phyloP scores from a whole-genome alignment of 1,284 basidiomycete genomes.

The Vanrija pseudolonga region DNA sequence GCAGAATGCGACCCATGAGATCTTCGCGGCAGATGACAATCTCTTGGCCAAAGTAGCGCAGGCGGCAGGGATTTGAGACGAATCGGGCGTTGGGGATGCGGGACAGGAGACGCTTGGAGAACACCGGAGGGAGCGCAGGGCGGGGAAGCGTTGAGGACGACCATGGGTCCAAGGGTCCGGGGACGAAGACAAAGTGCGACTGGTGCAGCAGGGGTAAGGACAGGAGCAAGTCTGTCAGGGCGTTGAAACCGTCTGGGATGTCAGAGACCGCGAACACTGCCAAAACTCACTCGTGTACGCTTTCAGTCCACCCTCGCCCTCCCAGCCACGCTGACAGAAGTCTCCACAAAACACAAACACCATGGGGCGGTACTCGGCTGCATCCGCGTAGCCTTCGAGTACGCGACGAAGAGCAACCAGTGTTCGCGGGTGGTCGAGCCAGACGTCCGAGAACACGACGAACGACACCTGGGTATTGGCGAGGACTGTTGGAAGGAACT shows the following conservation, averaged over 20 bases:
- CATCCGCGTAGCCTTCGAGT: conserved; percentile 85
- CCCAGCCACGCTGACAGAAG: conserved; percentile 81
- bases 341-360: conserved; percentile 92
- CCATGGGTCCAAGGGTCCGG: conserved; percentile 84
- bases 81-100: conserved; percentile 76
- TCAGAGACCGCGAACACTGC: not conserved
- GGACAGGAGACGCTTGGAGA: conserved; percentile 64
- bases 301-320: conserved; percentile 71
- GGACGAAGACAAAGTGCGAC: conserved; percentile 90
- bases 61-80: conserved; percentile 86
- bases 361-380: conserved; percentile 74
- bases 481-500: conserved; percentile 41
- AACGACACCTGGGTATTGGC: conserved; percentile 67
- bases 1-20: conserved; percentile 86
- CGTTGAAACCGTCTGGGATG: conserved; percentile 74
- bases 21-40: conserved; percentile 93
- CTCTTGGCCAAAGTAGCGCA: conserved; percentile 94
- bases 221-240: conserved; percentile 76
- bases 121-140: conserved; percentile 68
- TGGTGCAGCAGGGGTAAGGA: conserved; percentile 73
- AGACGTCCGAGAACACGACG: conserved; percentile 85
- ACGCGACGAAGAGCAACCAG: conserved; percentile 73
- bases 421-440: conserved; percentile 75
- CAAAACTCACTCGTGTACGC: conserved; percentile 69
- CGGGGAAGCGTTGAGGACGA: conserved; percentile 76